A percentile compares a stretch with the other conserved stretches of the same genome.
These are phyloP conservation scores for Straminergon stramineum DNA, from an alignment of 225 moss, liverwort and hornwort species.

Conservation along the genomic window DNA sequence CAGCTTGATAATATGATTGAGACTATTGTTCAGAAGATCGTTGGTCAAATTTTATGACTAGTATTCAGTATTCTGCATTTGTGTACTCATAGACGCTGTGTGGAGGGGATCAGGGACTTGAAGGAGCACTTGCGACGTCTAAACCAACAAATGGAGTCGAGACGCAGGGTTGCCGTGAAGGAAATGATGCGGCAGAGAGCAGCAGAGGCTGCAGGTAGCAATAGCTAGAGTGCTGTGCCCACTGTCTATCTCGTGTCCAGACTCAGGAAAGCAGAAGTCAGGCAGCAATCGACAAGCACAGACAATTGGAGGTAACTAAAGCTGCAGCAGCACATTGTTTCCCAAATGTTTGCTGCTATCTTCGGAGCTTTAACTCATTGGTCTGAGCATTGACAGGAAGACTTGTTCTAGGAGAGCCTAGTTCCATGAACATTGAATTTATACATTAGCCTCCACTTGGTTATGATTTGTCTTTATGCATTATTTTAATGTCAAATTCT, in stretches of 20 bases:
- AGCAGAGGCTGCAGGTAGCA: constrained; percentile 84
- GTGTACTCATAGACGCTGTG: not conserved
- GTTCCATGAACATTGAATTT: constrained; percentile 19
- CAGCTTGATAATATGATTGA: not conserved
- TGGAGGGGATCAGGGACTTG: constrained; percentile 58
- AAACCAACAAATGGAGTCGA: constrained; percentile 90
- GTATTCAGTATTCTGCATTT: not conserved
- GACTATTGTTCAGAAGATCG: not conserved
- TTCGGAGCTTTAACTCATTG: not conserved
- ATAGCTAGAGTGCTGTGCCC: constrained; percentile 31
- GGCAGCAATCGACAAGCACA: not conserved
- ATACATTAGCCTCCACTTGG: constrained; percentile 23
- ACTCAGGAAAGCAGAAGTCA: not conserved
- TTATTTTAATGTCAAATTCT: constrained; percentile 31
- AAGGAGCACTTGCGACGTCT: constrained; percentile 93
- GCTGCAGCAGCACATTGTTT: not conserved
- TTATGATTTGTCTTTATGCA: constrained; percentile 25
- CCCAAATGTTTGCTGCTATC: not conserved
- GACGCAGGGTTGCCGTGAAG: constrained; percentile 95
- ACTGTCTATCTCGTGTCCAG: not conserved
- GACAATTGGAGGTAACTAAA: not conserved
- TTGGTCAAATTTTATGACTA: not conserved
- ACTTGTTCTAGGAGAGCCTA: not conserved
- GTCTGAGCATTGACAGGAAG: not conserved
- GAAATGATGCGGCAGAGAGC: constrained; percentile 99